phyloP scores from a whole-genome alignment of 1,284 basidiomycete species.

The Puccinia coronata region DNA sequence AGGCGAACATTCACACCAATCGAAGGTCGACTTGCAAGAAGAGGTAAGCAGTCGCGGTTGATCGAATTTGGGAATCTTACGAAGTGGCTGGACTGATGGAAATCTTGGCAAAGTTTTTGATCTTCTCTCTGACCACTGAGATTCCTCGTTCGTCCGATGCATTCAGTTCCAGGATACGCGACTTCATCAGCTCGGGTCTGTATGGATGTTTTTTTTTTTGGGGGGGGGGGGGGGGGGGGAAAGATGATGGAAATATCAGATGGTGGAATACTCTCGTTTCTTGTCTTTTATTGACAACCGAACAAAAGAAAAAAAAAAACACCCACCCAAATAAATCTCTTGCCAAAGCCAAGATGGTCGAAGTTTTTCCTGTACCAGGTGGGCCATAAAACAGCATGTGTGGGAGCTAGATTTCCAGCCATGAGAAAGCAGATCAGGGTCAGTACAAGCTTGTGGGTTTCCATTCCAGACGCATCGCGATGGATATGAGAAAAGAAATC shows the following conservation, averaged over 20 bases:
- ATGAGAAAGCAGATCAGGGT: neutral
- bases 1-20: neutral
- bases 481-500: slow-evolving; percentile 19
- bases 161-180: slow-evolving; percentile 94
- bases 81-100: slow-evolving; percentile 57
- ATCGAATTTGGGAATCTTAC: slow-evolving; percentile 50
- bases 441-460: neutral
- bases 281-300: neutral
- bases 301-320: neutral
- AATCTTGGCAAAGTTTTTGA: slow-evolving; percentile 91
- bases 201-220: too few species aligned
- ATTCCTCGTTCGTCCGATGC: slow-evolving; percentile 99
- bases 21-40: too few species aligned
- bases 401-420: slow-evolving; percentile 70
- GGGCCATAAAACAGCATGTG: slow-evolving; percentile 99
- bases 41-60: neutral
- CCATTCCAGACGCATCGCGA: neutral
- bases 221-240: too few species aligned
- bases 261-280: neutral
- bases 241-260: neutral
- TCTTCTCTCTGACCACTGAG: slow-evolving; percentile 92
- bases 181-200: slow-evolving; percentile 90
- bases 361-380: slow-evolving; percentile 97
- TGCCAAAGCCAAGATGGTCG: slow-evolving; percentile 91
- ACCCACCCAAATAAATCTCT: slow-evolving; percentile 89